Evolutionary conservation across 345 rosid species (phyloP), one percentile per base, ranked within the genome.

Genomic region (Bruguiera gymnorhiza): DNA sequence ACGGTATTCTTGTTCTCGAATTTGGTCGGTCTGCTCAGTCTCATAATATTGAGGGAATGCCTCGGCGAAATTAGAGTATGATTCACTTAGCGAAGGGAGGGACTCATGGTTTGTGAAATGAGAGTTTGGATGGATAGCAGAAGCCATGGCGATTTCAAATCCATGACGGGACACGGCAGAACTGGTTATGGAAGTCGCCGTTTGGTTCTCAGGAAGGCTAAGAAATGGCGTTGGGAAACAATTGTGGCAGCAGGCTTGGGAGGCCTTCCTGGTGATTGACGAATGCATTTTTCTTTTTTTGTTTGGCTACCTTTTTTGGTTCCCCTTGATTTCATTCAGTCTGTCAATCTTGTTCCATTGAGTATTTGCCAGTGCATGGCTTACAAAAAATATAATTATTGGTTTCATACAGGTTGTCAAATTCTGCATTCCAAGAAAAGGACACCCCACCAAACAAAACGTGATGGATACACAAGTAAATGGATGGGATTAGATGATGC

Each of bases 91-190:
- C 3, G 88, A 73, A 68, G 96, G 97, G 24, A 95, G 86, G 66
- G 97, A 95, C 65, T 95, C 97, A 54, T 84, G 99, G 78, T 89
- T 84, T 4, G 93, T 95, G 86, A 90, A 95, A 5, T 76, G 71
- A 39, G 65, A 43, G 67, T 82, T 70, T 69, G 76, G 83, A 56
- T 69, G 64, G n/a, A 87, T 78, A 61, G 84, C 82, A 2, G 86
- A 78, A 72, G 79, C 65, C 73, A 83, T 78, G 32, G 80, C 70
- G 16, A 67, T 43, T 27, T 80, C 83, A 60, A 89, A 89, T 23
- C 84, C 83, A 2, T 70, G 72, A 29, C 86, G 82, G 39, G 76
- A 79, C 0, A 69, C 31, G 4, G 87, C 78, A 6, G 75, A 63
- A 1, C 37, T 68, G 7, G 68, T 62, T 4, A 19, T 18, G 58